Evolutionary conservation across 176 grass and related monocot species (phyloP), one percentile per base, ranked within the genome.

Genomic region (Ensete ventricosum): DNA sequence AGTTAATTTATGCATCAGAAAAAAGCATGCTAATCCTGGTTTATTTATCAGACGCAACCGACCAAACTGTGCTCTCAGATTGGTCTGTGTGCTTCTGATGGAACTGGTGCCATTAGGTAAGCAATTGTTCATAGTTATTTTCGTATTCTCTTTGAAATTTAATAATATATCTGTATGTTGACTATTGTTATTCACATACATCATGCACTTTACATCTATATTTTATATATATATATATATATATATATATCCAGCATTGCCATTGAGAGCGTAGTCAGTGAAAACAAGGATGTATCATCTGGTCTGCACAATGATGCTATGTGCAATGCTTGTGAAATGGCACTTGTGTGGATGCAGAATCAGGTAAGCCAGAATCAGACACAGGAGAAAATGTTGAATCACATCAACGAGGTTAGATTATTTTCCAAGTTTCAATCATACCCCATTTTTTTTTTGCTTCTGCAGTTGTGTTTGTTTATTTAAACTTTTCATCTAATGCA

Each of bases 341-440:
- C 54, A 29, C 53, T 74, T 54, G 72, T 74, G 27, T 74, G 72
- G 72, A 74, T 74, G 72, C 52, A 74, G 53, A 74, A 54, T 74
- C 72, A 74, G 25, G 22, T 74, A 27, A 55, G 23, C 0, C 11
- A 50, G 52, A 74, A 74, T 25, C 53, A 55, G 24, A 74, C 72
- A 11, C 23, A 57, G 50, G 72, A 74, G 34, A 26, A 23, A 22
- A 34, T 74, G 16, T 29, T 74, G 53, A 34, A 55, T 58, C 57
- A 74, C 14, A 50, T 74, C 12, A 16, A 58, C n/a, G 21, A 74
- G 72, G 72, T 58, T 27, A 27, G 53, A 12, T 74, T 57, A 51
- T 74, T 16, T 55, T 74, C 9, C 9, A 21, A 54, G 1, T 9
- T 34, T 34, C 29, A 43, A 43, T 4, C 5, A 6, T 22, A 24